A percentile compares a stretch with the other conserved stretches of the same genome.
These are phyloP conservation scores for Zalaria sp. DNA, from an alignment of 2,329 filamentous ascomycete species.

Conservation along the genomic window DNA sequence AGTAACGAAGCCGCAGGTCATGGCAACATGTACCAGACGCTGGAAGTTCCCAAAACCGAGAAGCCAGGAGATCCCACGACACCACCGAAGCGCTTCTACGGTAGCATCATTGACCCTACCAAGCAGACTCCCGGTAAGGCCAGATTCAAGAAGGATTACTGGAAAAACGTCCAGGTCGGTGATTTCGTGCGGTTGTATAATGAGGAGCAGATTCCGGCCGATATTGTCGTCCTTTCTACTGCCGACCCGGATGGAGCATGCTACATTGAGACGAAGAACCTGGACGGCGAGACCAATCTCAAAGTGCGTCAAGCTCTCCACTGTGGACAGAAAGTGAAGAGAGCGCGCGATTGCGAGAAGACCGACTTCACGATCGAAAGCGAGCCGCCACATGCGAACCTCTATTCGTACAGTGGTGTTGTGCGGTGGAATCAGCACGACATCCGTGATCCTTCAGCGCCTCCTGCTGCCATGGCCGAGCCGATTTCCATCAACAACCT, in stretches of 20 bases:
- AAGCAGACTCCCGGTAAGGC: slow-evolving; percentile 54
- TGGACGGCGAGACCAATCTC: slow-evolving; percentile 95
- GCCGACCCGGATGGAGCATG: slow-evolving; percentile 90
- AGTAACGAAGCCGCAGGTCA: slow-evolving; percentile 9
- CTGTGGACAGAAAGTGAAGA: slow-evolving; percentile 67
- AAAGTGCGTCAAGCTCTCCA: slow-evolving; percentile 88
- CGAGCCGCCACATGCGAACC: slow-evolving; percentile 79
- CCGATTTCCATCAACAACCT: slow-evolving; percentile 92
- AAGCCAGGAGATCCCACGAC: slow-evolving; percentile 27
- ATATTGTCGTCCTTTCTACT: slow-evolving; percentile 82
- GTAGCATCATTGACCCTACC: slow-evolving; percentile 60
- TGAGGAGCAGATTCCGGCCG: slow-evolving; percentile 86
- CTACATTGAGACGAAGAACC: slow-evolving; percentile 94
- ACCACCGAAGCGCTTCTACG: slow-evolving; percentile 39
- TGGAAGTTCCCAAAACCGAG: slow-evolving; percentile 14
- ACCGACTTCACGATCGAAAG: slow-evolving; percentile 81
- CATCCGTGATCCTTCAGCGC: slow-evolving; percentile 44
- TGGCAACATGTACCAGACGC: slow-evolving; percentile 10
- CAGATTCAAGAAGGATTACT: slow-evolving; percentile 80
- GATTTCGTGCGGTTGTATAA: slow-evolving; percentile 96
- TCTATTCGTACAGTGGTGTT: slow-evolving; percentile 89
- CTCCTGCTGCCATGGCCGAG: slow-evolving; percentile 69
- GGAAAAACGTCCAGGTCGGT: slow-evolving; percentile 91
- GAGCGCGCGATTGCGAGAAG: slow-evolving; percentile 84
- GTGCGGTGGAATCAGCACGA: slow-evolving; percentile 73